Percentiles rank a stretch among this genome's conserved stretches.
Evolutionary conservation across 768 basidiomycete species (phyloP).

Genomic region (Kwoniella dendrophila): DNA sequence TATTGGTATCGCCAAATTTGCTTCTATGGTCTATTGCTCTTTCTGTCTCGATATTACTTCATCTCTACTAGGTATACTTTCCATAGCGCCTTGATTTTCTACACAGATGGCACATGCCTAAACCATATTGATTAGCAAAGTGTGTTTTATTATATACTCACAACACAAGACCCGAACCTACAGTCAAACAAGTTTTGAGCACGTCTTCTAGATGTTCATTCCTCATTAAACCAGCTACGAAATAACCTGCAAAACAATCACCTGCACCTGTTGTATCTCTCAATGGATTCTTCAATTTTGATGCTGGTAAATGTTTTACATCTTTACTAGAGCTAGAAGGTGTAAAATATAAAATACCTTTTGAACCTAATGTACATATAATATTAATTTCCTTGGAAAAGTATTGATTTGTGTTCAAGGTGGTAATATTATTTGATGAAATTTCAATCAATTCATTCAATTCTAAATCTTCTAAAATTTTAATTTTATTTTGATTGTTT

Average conservation of each 20-base stretch:
- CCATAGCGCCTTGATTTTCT: slow-evolving; percentile 53
- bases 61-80: slow-evolving; percentile 31
- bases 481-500: background rate
- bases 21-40: background rate
- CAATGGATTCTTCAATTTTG: slow-evolving; percentile 35
- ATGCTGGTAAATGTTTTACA: slow-evolving; percentile 43
- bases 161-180: slow-evolving; percentile 23
- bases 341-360: slow-evolving; percentile 39
- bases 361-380: slow-evolving; percentile 52
- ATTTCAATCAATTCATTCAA: slow-evolving; percentile 3
- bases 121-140: background rate
- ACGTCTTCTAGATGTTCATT: slow-evolving; percentile 34
- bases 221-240: slow-evolving; percentile 51
- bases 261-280: slow-evolving; percentile 56
- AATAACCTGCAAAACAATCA: slow-evolving; percentile 55
- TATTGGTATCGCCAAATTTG: too few relatives aligned
- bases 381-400: slow-evolving; percentile 25
- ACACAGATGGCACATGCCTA: slow-evolving; percentile 55
- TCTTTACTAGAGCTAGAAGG: background rate
- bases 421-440: slow-evolving; percentile 4
- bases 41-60: background rate
- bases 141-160: background rate
- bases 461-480: background rate
- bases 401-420: slow-evolving; percentile 17
- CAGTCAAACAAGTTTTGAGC: slow-evolving; percentile 46